Percentiles rank a stretch among this genome's conserved stretches.
Conservation (phyloP, 176 grass and related monocot genomes). For the Zea mays region Zm-B73-REFERENCE-NAM-5.0 NC_050098.1:2246001-2246500, state of each 20-base stretch:
- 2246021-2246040: slow-evolving; percentile 62
- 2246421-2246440: background rate
- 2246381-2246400: background rate
- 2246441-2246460: background rate
- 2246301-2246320: slow-evolving; percentile 38
- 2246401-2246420: background rate
- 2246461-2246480: background rate
- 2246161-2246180: slow-evolving; percentile 1
- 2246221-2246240: slow-evolving; percentile 13
- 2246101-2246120: slow-evolving; percentile 40
- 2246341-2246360: slow-evolving; percentile 26
- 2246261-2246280: slow-evolving; percentile 35
- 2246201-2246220: slow-evolving; percentile 29
- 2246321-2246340: slow-evolving; percentile 35
- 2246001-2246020: slow-evolving; percentile 49
- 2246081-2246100: slow-evolving; percentile 57
- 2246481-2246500: background rate
- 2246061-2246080: slow-evolving; percentile 51
- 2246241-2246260: slow-evolving; percentile 48
- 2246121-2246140: slow-evolving; percentile 1
- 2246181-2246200: slow-evolving; percentile 45
- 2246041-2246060: slow-evolving; percentile 48
- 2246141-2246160: background rate
- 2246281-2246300: slow-evolving; percentile 30
- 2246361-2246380: slow-evolving; percentile 23